Conservation (phyloP, 2,329 filamentous ascomycete genomes). For the Sclerotinia subarctica region DNA sequence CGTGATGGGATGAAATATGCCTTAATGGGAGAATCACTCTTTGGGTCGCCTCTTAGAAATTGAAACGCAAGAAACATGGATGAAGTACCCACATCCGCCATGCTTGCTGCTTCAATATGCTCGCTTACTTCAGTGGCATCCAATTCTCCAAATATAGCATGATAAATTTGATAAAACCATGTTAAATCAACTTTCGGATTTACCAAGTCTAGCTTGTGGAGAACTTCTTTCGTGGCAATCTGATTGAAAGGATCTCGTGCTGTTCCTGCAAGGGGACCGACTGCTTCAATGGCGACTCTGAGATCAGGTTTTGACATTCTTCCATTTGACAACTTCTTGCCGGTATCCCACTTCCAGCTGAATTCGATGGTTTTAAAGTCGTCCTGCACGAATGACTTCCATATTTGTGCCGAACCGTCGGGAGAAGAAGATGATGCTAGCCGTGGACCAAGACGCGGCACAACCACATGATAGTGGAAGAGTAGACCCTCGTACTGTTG, state of each 20-base stretch:
- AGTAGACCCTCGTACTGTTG: background rate
- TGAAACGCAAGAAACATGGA: slow-evolving; percentile 9
- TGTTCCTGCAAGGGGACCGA: background rate
- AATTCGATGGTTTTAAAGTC: slow-evolving; percentile 6
- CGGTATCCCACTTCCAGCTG: slow-evolving; percentile 7
- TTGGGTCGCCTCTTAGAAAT: background rate
- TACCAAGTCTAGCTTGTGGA: background rate
- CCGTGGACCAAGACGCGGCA: background rate
- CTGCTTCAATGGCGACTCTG: background rate
- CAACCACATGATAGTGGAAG: slow-evolving; percentile 1
- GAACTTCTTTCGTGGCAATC: background rate
- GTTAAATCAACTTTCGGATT: slow-evolving; percentile 2
- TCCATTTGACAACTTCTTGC: background rate
- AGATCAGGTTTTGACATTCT: slow-evolving; percentile 2
- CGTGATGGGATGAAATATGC: background rate
- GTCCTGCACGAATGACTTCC: slow-evolving; percentile 5
- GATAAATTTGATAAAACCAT: slow-evolving; percentile 2
- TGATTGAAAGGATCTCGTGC: background rate
- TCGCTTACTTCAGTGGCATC: background rate
- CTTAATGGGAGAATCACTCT: slow-evolving; percentile 7
- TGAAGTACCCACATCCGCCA: background rate
- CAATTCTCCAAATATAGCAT: background rate
- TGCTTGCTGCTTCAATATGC: background rate
- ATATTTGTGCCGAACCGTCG: background rate
- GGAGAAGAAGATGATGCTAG: background rate